Evolutionary conservation across 768 basidiomycete species (phyloP).

Genomic region (Exidia glandulosa): DNA sequence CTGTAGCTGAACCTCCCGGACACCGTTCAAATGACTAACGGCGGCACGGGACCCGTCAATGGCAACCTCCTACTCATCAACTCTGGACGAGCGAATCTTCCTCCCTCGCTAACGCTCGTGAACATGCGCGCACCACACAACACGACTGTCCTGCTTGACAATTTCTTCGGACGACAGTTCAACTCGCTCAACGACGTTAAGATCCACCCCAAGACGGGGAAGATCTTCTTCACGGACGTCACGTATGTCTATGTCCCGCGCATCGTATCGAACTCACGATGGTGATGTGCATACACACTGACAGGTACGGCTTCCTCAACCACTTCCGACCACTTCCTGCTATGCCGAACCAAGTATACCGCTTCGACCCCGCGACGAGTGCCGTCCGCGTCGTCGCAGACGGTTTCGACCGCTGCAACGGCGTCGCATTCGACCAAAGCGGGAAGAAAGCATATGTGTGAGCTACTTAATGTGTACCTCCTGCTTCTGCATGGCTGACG

Average conservation of each 20-base stretch:
- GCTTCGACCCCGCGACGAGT: slow-evolving; percentile 55
- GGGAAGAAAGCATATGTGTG: slow-evolving; percentile 58
- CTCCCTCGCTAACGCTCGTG: slow-evolving; percentile 53
- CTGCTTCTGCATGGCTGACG: not conserved
- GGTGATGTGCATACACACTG: not conserved
- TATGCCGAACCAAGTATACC: slow-evolving; percentile 67
- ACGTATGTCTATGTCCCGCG: slow-evolving; percentile 40
- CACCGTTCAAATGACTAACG: slow-evolving; percentile 58
- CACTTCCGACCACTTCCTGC: slow-evolving; percentile 56
- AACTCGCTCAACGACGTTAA: slow-evolving; percentile 76
- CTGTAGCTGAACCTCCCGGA: slow-evolving; percentile 46
- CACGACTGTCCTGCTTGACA: slow-evolving; percentile 59
- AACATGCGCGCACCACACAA: slow-evolving; percentile 56
- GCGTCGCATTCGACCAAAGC: slow-evolving; percentile 59
- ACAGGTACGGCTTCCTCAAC: slow-evolving; percentile 54
- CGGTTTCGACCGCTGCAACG: slow-evolving; percentile 64
- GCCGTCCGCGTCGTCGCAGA: slow-evolving; percentile 63
- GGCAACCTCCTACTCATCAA: slow-evolving; percentile 50
- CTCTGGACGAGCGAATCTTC: slow-evolving; percentile 51
- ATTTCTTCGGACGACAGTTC: slow-evolving; percentile 71
- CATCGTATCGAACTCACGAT: not conserved
- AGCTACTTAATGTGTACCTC: slow-evolving; percentile 10
- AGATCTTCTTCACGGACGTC: slow-evolving; percentile 69
- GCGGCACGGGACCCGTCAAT: slow-evolving; percentile 54
- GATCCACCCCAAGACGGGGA: slow-evolving; percentile 52